phyloP scores from a whole-genome alignment of 179 eudicot species.

The Beta corolliflora region DNA sequence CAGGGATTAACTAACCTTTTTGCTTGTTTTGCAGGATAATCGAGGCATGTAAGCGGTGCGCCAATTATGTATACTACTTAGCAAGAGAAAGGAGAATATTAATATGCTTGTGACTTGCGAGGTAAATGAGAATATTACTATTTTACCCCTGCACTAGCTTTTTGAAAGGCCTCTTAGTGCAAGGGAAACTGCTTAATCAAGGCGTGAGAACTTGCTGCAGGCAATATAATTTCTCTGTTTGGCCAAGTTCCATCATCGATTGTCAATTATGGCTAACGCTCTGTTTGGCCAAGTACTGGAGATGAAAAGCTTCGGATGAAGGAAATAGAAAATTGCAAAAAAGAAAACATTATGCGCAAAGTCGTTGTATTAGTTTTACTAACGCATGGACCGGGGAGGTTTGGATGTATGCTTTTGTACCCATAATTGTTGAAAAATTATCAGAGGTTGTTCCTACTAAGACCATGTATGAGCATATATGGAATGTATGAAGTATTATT shows the following conservation, averaged over 20 bases:
- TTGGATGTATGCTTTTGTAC: no score
- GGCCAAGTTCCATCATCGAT: no score
- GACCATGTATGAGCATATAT: no score
- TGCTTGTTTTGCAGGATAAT: neutral
- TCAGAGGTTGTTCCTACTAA: no score
- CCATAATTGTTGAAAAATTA: no score
- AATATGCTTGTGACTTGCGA: neutral
- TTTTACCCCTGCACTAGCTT: neutral
- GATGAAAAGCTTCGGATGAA: no score
- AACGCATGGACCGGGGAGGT: no score
- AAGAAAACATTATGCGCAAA: no score
- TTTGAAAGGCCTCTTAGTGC: neutral
- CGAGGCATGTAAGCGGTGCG: neutral
- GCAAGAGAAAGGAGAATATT: neutral
- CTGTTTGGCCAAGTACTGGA: neutral
- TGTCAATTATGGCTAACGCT: neutral
- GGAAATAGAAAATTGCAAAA: no score
- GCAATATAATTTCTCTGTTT: no score
- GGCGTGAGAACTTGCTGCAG: neutral
- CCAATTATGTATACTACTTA: neutral
- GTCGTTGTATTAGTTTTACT: no score
- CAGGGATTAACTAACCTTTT: neutral
- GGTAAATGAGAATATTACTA: neutral
- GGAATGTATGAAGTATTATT: no score
- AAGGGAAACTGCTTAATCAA: neutral